phyloP scores from a whole-genome alignment of 1,284 basidiomycete genomes.

The Pseudozyma sp. region DNA sequence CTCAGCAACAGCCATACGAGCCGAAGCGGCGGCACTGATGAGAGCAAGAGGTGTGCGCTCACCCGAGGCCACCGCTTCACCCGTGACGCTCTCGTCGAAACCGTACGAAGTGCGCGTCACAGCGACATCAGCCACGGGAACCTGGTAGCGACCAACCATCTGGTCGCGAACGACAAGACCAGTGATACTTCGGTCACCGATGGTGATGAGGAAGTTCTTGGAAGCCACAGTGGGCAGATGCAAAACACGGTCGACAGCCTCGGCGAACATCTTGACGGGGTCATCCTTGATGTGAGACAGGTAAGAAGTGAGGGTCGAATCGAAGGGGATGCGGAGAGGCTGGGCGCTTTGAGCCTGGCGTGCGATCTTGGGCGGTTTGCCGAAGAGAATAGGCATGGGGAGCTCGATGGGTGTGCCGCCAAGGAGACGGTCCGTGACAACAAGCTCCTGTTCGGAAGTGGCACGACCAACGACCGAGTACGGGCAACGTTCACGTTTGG shows the following conservation, averaged over 20 bases:
- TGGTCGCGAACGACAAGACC: constrained; percentile 96
- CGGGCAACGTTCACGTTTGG: constrained; percentile 89
- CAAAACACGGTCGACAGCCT: constrained; percentile 83
- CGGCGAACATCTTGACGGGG: constrained; percentile 70
- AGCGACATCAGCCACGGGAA: constrained; percentile 96
- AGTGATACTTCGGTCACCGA: constrained; percentile 93
- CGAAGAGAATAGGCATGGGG: constrained; percentile 94
- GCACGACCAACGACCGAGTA: constrained; percentile 90
- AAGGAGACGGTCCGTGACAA: constrained; percentile 89
- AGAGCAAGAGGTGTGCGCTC: constrained; percentile 94
- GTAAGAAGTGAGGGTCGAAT: constrained; percentile 78
- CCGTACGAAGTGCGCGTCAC: constrained; percentile 95
- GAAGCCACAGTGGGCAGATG: constrained; percentile 91
- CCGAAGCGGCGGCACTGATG: constrained; percentile 86
- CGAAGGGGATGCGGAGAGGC: constrained; percentile 76
- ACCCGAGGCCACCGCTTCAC: constrained; percentile 96
- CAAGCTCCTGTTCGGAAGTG: constrained; percentile 79
- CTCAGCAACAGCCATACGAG: constrained; percentile 95
- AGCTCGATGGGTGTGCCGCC: constrained; percentile 85
- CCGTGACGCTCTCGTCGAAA: constrained; percentile 79
- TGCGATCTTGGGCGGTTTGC: constrained; percentile 93
- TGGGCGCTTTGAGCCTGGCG: constrained; percentile 77
- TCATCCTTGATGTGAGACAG: constrained; percentile 70
- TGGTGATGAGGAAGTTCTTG: constrained; percentile 98
- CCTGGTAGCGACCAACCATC: constrained; percentile 99